Percentiles rank a stretch among this genome's conserved stretches.
Evolutionary conservation across 2,329 filamentous ascomycete species (phyloP).

Genomic region (Pseudophaeomoniella oleicola): DNA sequence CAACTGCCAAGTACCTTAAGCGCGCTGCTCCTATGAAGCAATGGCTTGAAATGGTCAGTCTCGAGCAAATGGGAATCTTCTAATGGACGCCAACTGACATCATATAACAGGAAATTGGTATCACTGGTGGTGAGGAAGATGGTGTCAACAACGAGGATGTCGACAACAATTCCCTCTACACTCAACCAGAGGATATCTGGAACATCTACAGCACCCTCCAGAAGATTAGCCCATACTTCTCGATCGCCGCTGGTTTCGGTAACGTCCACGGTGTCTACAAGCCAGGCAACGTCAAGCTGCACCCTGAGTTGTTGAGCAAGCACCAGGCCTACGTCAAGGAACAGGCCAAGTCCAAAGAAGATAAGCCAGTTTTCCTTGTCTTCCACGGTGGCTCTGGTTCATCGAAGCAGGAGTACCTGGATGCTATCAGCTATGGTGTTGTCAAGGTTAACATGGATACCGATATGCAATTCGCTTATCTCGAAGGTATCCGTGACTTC

Average conservation of each 20-base stretch:
- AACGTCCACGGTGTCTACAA: slow-evolving; percentile 99
- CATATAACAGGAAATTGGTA: slow-evolving; percentile 56
- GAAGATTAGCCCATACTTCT: slow-evolving; percentile 88
- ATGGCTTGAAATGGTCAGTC: slow-evolving; percentile 76
- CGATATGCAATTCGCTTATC: slow-evolving; percentile 92
- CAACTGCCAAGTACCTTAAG: slow-evolving; percentile 86
- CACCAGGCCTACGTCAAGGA: slow-evolving; percentile 87
- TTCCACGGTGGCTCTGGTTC: slow-evolving; percentile 98
- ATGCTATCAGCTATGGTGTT: slow-evolving; percentile 84
- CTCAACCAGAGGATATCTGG: slow-evolving; percentile 91
- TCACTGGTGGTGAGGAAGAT: slow-evolving; percentile 95
- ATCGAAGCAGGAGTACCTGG: slow-evolving; percentile 74
- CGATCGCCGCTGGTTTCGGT: slow-evolving; percentile 93
- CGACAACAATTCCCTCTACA: slow-evolving; percentile 95
- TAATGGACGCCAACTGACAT: neutral
- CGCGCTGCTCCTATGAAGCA: slow-evolving; percentile 93
- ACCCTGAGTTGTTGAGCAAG: slow-evolving; percentile 90
- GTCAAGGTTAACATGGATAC: slow-evolving; percentile 99
- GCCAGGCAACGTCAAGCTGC: slow-evolving; percentile 91
- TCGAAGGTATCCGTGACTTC: slow-evolving; percentile 86
- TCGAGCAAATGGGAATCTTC: neutral
- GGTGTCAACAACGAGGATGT: slow-evolving; percentile 98
- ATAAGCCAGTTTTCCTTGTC: slow-evolving; percentile 97
- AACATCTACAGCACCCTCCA: slow-evolving; percentile 76
- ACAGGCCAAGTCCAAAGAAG: slow-evolving; percentile 53